Evolutionary conservation across 2,329 filamentous ascomycete genomes (phyloP).

Genomic region (Arthrobotrys pseudoclavata): DNA sequence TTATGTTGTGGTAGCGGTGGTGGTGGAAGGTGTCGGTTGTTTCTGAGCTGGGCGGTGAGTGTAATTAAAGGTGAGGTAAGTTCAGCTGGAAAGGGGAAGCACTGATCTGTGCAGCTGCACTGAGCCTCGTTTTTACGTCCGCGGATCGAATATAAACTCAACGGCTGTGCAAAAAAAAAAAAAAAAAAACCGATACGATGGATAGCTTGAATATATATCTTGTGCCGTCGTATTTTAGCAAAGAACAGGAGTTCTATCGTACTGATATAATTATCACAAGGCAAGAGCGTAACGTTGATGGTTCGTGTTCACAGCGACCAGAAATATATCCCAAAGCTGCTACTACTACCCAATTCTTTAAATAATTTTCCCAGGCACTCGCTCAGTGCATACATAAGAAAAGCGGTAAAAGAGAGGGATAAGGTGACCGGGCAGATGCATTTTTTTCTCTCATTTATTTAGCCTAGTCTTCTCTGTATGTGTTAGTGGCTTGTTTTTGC

Average conservation of each 20-base stretch:
- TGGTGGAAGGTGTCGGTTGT: slow-evolving; percentile 9
- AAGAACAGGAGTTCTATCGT: no score
- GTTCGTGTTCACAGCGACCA: no score
- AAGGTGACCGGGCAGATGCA: slow-evolving; percentile 5
- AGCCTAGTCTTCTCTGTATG: background rate
- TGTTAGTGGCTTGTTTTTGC: slow-evolving; percentile 22
- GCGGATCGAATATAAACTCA: background rate
- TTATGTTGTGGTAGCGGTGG: background rate
- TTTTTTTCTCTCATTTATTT: slow-evolving; percentile 27
- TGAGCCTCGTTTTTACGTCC: slow-evolving; percentile 7
- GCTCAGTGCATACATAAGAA: background rate
- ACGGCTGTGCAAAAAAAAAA: background rate
- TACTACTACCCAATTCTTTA: background rate
- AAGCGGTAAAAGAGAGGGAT: background rate
- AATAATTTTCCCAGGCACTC: no score
- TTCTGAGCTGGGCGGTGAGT: slow-evolving; percentile 11
- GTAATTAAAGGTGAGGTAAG: slow-evolving; percentile 32
- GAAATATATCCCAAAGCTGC: background rate
- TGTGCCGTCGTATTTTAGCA: no score
- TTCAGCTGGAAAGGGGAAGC: slow-evolving; percentile 27
- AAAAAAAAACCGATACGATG: background rate
- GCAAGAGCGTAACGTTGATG: no score
- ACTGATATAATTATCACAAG: no score
- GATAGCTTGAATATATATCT: no score
- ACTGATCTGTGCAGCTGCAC: background rate